Evolutionary conservation across 306 rosid genomes (phyloP).

Genomic region (Prunus mira): DNA sequence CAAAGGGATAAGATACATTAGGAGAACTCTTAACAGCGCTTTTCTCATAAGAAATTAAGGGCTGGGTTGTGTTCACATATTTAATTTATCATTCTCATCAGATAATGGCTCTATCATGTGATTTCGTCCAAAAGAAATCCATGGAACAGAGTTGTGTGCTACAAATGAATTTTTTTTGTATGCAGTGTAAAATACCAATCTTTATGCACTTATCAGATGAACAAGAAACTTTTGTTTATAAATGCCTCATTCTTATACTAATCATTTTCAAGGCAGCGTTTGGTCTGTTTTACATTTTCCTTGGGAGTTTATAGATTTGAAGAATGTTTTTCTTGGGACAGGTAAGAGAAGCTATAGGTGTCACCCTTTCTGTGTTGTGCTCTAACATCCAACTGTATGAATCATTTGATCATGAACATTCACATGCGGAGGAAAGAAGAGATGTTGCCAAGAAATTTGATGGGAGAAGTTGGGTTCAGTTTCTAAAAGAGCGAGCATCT

Average conservation of each 20-base stretch:
- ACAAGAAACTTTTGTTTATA: not conserved
- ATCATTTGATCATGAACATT: constrained; percentile 43
- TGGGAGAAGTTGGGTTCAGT: constrained; percentile 71
- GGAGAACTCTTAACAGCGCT: not conserved
- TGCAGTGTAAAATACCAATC: not conserved
- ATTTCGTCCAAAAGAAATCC: not conserved
- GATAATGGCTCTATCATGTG: not conserved
- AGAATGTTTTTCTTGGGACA: constrained; percentile 34
- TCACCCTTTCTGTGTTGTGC: constrained; percentile 79
- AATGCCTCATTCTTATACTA: not conserved
- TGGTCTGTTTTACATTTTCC: not conserved
- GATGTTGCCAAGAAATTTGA: constrained; percentile 41
- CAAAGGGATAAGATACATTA: not conserved
- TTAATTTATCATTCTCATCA: not conserved
- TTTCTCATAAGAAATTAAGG: not conserved
- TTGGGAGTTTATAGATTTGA: constrained; percentile 16
- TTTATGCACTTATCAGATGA: not conserved
- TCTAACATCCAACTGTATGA: constrained; percentile 82
- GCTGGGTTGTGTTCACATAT: not conserved
- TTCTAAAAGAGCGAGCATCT: constrained; percentile 57
- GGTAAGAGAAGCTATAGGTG: constrained; percentile 97
- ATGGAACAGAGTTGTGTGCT: not conserved
- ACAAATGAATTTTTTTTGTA: not conserved
- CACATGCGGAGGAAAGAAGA: constrained; percentile 31
- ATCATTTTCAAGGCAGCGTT: not conserved